Conservation (phyloP, 257 asterid species). For the Parsonsia alboflavescens region DNA sequence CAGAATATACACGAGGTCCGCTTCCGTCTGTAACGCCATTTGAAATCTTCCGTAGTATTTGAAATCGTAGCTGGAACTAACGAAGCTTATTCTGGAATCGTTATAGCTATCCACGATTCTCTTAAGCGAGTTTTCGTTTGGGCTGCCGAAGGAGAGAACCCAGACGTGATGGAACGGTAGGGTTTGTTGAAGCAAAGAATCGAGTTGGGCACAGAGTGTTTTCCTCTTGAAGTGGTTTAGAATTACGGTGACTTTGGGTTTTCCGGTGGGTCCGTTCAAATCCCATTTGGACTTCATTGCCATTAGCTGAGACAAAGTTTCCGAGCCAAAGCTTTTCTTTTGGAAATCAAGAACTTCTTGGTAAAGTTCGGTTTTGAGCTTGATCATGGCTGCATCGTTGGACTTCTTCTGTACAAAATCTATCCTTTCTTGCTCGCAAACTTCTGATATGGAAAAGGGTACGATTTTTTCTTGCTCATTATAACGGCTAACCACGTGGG, state of each 20-base stretch:
- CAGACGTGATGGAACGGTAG: conserved; percentile 81
- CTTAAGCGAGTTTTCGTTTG: conserved; percentile 52
- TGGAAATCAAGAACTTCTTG: conserved; percentile 59
- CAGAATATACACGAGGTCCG: conserved; percentile 67
- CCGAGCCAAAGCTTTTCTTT: conserved; percentile 35
- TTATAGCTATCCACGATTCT: conserved; percentile 68
- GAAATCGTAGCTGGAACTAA: conserved; percentile 74
- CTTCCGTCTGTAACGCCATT: conserved; percentile 86
- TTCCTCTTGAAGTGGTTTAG: conserved; percentile 87
- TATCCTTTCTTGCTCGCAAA: conserved; percentile 70
- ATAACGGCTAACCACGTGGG: conserved; percentile 44
- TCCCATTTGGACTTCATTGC: conserved; percentile 77
- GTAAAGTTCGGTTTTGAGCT: conserved; percentile 67
- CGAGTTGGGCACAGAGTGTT: conserved; percentile 79
- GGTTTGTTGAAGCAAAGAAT: conserved; percentile 70
- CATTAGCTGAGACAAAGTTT: conserved; percentile 56
- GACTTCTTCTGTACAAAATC: conserved; percentile 82
- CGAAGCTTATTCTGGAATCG: conserved; percentile 63
- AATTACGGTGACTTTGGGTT: conserved; percentile 65
- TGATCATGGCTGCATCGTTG: conserved; percentile 61
- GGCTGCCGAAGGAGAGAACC: conserved; percentile 94
- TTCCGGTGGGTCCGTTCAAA: conserved; percentile 24
- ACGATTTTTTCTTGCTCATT: too few species aligned
- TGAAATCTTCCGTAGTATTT: conserved; percentile 94
- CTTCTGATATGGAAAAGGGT: conserved; percentile 32